Evolutionary conservation across 768 basidiomycete species (phyloP).

Genomic region (Infundibulicybe gibba): DNA sequence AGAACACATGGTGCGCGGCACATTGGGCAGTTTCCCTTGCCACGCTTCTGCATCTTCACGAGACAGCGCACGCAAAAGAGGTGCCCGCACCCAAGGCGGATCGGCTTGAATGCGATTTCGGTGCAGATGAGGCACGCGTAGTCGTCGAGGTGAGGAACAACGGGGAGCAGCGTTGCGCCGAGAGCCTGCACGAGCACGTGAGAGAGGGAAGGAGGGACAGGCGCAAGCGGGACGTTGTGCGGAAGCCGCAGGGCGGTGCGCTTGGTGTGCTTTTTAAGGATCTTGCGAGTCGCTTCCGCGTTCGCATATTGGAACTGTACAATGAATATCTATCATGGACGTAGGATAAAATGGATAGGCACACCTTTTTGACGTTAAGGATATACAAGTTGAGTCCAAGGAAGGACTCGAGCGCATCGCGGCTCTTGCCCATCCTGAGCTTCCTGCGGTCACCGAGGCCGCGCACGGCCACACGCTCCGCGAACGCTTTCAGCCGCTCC

Average conservation of each 20-base stretch:
- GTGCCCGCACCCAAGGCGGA: slow-evolving; percentile 78
- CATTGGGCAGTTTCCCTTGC: slow-evolving; percentile 75
- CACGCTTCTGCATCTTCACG: slow-evolving; percentile 88
- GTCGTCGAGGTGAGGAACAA: slow-evolving; percentile 79
- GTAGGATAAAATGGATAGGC: slow-evolving; percentile 4
- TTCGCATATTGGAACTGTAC: slow-evolving; percentile 77
- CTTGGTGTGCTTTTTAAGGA: slow-evolving; percentile 92
- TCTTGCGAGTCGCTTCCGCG: slow-evolving; percentile 87
- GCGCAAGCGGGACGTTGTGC: slow-evolving; percentile 14
- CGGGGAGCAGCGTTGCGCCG: slow-evolving; percentile 75
- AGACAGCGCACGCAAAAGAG: slow-evolving; percentile 77
- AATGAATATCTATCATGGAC: neutral
- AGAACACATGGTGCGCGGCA: slow-evolving; percentile 80
- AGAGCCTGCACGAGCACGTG: slow-evolving; percentile 72
- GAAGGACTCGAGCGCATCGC: slow-evolving; percentile 64
- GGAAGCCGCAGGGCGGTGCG: slow-evolving; percentile 78
- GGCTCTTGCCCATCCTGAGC: slow-evolving; percentile 54
- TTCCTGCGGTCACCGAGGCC: slow-evolving; percentile 52
- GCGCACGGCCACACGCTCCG: slow-evolving; percentile 49
- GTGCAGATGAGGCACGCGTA: slow-evolving; percentile 89
- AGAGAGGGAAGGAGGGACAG: slow-evolving; percentile 24
- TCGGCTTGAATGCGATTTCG: slow-evolving; percentile 89
- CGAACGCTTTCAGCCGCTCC: slow-evolving; percentile 58
- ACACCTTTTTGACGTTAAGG: slow-evolving; percentile 76
- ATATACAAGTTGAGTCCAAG: slow-evolving; percentile 74